Evolutionary conservation across 345 rosid species (phyloP), one percentile per base, ranked within the genome.

Genomic region (Sonneratia alba): DNA sequence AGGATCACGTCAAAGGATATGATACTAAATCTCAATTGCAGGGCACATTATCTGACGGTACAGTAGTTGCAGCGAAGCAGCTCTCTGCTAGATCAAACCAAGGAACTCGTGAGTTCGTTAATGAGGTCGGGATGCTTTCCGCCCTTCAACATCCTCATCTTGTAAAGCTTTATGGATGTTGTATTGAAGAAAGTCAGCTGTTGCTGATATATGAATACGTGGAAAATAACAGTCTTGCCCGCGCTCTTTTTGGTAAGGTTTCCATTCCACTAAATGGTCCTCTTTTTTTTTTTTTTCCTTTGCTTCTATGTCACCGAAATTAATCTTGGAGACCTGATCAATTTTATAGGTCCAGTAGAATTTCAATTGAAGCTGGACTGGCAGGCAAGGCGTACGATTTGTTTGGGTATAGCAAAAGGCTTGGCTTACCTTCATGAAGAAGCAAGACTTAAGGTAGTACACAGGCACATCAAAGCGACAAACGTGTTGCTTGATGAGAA

Each of bases 351-450:
- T 21, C 57, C 72, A 16, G 72, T 71, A 42, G 70, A 66, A 63
- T 56, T 57, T 32, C 72, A 38, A 7, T 40, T 79, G 14, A 70
- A 79, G 40, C 3, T 75, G 74, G 74, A 76, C 14, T 73, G 79
- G 82, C 1, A 3, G 0, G 76, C 77, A 36, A 70, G 82, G n/a
- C 76, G 59, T 40, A 71, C 24, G 48, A 74, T 83, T 65, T 76
- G 86, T 56, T 32, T 80, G 66, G 86, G 83, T 19, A 74, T 78
- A 19, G 83, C 81, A 6, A 73, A 40, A 70, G 85, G 85, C 7
- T 70, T 82, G 48, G 77, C 79, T 14, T 82, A 69, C 68, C 83
- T 82, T 21, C 83, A 82, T 19, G 83, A 82, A 47, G 85, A 82
- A 32, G 79, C 83, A 27, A 73, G 75, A 63, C 65, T 77, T 47